A percentile compares a stretch with the other conserved stretches of the same genome.
These are phyloP conservation scores for Fistulifera solaris DNA, from an alignment of 108 stramenopile species.

Conservation along the genomic window DNA sequence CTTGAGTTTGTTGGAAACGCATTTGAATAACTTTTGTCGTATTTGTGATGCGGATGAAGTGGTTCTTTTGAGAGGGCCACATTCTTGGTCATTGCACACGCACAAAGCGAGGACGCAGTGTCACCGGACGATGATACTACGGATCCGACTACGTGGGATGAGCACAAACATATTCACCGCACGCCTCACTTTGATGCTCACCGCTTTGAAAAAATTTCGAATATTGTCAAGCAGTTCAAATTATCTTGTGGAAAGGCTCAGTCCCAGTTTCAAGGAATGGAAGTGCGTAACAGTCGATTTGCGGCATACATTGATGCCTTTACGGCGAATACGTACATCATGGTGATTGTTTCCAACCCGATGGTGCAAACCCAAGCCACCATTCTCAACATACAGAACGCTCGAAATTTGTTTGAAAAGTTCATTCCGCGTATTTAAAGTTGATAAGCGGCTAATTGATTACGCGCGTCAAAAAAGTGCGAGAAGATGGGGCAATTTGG, in stretches of 20 bases:
- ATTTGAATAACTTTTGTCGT: conserved; percentile 86
- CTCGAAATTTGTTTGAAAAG: conserved; percentile 86
- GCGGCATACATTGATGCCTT: conserved; percentile 92
- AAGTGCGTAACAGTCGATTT: conserved; percentile 87
- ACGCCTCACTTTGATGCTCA: conserved; percentile 92
- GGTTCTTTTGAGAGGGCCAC: conserved; percentile 97
- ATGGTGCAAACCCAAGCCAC: conserved; percentile 81
- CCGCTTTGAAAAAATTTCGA: conserved; percentile 98
- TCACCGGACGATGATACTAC: not conserved
- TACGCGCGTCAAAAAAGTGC: too few relatives aligned
- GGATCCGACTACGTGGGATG: conserved; percentile 1
- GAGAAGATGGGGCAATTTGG: too few relatives aligned
- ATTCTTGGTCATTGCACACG: conserved; percentile 94
- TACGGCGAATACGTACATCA: conserved; percentile 96
- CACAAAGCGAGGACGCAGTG: conserved; percentile 16
- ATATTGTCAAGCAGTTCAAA: conserved; percentile 99
- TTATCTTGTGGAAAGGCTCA: conserved; percentile 92
- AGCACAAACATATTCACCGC: conserved; percentile 10
- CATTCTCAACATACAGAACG: conserved; percentile 88
- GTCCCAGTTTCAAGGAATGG: conserved; percentile 94
- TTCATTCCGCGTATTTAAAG: conserved; percentile 73
- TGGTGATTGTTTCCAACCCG: conserved; percentile 91
- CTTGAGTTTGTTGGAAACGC: conserved; percentile 85
- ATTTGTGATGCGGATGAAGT: conserved; percentile 98
- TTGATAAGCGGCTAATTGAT: not conserved